A percentile compares a stretch with the other conserved stretches of the same genome.
These are phyloP conservation scores for Pelargonium myrrhifolium DNA, from an alignment of 441 rosid genomes.

Conservation along the genomic window DNA sequence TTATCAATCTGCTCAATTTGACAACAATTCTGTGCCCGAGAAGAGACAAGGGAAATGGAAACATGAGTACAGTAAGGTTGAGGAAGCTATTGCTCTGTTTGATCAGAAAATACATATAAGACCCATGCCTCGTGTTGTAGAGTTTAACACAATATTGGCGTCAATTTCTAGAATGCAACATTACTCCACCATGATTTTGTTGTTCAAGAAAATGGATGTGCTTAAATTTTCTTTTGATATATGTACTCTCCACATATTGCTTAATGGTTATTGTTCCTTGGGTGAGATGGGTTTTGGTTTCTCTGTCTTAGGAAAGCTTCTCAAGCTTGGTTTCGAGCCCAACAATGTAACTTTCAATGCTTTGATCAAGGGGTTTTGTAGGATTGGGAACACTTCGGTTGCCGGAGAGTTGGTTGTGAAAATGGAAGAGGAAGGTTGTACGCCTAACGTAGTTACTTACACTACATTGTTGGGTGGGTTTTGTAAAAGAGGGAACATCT, in stretches of 20 bases:
- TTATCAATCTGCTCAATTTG: no score
- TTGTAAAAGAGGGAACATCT: no score
- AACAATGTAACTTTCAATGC: constrained; percentile 15
- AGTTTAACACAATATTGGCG: no score
- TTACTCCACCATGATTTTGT: no score
- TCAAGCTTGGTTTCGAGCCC: constrained; percentile 27
- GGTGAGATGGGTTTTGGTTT: constrained; percentile 13
- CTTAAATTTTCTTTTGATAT: constrained; percentile 7
- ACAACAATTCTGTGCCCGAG: no score
- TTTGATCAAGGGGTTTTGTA: constrained; percentile 21
- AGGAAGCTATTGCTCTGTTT: no score
- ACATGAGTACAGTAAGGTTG: no score
- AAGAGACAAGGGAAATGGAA: no score
- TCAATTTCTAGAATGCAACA: no score
- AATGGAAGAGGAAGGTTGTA: constrained; percentile 18
- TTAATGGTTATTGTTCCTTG: constrained; percentile 23
- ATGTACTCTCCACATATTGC: constrained; percentile 17
- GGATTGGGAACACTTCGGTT: background rate
- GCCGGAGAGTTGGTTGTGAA: constrained; percentile 14
- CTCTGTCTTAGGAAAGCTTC: constrained; percentile 20
- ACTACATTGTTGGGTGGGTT: background rate
- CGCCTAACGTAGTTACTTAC: constrained; percentile 8
- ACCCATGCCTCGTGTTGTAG: no score
- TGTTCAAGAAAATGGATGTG: no score
- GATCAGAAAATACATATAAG: no score